These are phyloP conservation scores for Ophiostoma quercus DNA, from an alignment of 2,329 filamentous ascomycete genomes.

Conservation along the genomic window DNA sequence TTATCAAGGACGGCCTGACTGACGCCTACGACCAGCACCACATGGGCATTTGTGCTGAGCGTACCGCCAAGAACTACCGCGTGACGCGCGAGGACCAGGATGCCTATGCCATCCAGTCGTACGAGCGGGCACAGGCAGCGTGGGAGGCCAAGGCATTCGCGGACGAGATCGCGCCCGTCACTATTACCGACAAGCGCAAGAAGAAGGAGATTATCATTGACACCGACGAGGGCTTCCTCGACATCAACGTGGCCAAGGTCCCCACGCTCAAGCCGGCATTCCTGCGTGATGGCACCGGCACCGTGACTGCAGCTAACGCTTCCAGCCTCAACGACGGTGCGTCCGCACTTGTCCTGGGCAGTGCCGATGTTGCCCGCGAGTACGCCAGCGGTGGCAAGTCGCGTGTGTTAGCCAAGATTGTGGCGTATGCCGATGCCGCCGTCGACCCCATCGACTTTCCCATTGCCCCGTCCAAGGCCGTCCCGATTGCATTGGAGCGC, in stretches of 20 bases:
- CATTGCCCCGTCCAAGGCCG: slow-evolving; percentile 83
- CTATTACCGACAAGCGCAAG: slow-evolving; percentile 60
- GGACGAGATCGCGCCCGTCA: slow-evolving; percentile 86
- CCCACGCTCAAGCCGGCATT: slow-evolving; percentile 87
- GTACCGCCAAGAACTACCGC: slow-evolving; percentile 79
- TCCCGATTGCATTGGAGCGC: slow-evolving; percentile 79
- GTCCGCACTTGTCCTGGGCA: slow-evolving; percentile 80
- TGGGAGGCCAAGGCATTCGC: slow-evolving; percentile 79
- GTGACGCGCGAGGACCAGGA: slow-evolving; percentile 85
- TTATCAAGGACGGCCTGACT: slow-evolving; percentile 91
- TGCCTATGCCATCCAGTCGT: slow-evolving; percentile 81
- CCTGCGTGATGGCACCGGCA: slow-evolving; percentile 75
- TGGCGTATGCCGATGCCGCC: slow-evolving; percentile 81
- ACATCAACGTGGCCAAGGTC: slow-evolving; percentile 82
- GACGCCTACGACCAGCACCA: slow-evolving; percentile 96
- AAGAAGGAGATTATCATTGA: slow-evolving; percentile 74
- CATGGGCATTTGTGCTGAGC: slow-evolving; percentile 97
- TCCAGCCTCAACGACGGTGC: slow-evolving; percentile 94
- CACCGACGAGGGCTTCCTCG: slow-evolving; percentile 83
- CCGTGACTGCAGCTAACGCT: slow-evolving; percentile 90
- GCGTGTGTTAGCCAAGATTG: slow-evolving; percentile 80
- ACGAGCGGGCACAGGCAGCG: slow-evolving; percentile 81
- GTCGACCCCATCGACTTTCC: slow-evolving; percentile 92
- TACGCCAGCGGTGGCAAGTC: slow-evolving; percentile 62
- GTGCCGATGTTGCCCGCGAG: slow-evolving; percentile 70